Conservation (phyloP, 805 yeast species). For the Candida incommunis region DNA sequence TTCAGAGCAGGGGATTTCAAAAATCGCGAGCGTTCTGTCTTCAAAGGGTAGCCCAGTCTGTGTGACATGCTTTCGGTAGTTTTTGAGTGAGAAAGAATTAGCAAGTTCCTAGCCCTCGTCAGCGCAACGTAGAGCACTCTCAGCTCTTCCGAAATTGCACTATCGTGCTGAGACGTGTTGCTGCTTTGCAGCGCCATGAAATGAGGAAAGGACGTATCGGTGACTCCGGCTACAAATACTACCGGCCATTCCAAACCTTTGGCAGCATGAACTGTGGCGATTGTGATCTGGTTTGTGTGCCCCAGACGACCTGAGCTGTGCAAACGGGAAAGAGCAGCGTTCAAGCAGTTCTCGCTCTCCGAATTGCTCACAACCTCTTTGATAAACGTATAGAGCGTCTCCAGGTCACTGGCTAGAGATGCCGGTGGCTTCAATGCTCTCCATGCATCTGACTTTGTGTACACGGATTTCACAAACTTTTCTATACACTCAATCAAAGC, state of each 20-base stretch:
- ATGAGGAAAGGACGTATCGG: constrained; percentile 2
- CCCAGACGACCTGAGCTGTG: not conserved
- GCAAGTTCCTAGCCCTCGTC: constrained; percentile 59
- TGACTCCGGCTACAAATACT: constrained; percentile 59
- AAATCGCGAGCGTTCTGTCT: not conserved
- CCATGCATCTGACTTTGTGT: not conserved
- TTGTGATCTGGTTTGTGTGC: constrained; percentile 20
- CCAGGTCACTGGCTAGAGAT: not conserved
- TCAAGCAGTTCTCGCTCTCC: not conserved
- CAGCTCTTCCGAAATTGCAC: constrained; percentile 55
- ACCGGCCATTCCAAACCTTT: constrained; percentile 95
- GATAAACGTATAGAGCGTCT: not conserved
- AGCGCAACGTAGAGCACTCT: constrained; percentile 78
- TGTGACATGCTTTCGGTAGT: no score
- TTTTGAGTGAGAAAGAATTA: constrained; percentile 29
- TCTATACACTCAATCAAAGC: not conserved
- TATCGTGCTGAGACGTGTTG: constrained; percentile 10
- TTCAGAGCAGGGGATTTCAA: not conserved
- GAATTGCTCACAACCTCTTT: not conserved
- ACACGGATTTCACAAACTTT: not conserved
- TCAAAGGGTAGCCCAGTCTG: no score
- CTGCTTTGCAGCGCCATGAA: constrained; percentile 2
- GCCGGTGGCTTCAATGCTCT: not conserved
- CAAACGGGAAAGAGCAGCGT: not conserved
- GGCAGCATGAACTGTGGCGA: constrained; percentile 83